Percentiles rank a stretch among this genome's conserved stretches.
Evolutionary conservation across 1,139 yeast species (phyloP).

Genomic region (Groenewaldozyma sp.): DNA sequence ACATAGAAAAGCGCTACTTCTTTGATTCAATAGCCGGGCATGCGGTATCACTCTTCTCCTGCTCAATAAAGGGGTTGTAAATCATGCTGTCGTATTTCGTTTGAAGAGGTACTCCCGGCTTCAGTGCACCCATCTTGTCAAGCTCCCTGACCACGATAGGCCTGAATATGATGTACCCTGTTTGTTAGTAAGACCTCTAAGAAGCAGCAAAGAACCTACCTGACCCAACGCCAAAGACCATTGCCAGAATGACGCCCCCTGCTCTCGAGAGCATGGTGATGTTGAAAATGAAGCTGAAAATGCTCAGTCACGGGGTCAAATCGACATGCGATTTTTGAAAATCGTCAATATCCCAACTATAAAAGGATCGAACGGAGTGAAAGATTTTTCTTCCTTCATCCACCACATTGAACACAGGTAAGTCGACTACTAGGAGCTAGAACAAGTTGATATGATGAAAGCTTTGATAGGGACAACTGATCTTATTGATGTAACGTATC

Average conservation of each 20-base stretch:
- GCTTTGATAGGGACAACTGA: slow-evolving; percentile 32
- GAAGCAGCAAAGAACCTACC: background rate
- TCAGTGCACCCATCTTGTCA: slow-evolving; percentile 1
- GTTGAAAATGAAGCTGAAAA: background rate
- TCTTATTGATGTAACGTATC: slow-evolving; percentile 18
- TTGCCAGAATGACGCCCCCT: background rate
- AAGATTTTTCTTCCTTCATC: too few species aligned
- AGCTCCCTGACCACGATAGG: slow-evolving; percentile 2
- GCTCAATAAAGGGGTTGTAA: background rate
- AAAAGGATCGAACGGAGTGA: too few species aligned
- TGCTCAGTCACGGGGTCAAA: too few species aligned
- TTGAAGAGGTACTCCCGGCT: background rate
- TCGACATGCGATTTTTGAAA: too few species aligned
- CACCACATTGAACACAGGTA: too few species aligned
- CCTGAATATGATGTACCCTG: slow-evolving; percentile 1
- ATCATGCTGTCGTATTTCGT: slow-evolving; percentile 2
- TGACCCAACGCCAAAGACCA: background rate
- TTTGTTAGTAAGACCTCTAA: background rate
- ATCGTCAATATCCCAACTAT: too few species aligned
- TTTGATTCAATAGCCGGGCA: background rate
- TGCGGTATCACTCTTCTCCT: background rate
- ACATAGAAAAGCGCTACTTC: background rate
- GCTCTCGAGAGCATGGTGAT: background rate
- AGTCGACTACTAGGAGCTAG: background rate
- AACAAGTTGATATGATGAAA: slow-evolving; percentile 21